phyloP scores from a whole-genome alignment of 345 rosid genomes.

The Pseudoturritis turrita region DNA sequence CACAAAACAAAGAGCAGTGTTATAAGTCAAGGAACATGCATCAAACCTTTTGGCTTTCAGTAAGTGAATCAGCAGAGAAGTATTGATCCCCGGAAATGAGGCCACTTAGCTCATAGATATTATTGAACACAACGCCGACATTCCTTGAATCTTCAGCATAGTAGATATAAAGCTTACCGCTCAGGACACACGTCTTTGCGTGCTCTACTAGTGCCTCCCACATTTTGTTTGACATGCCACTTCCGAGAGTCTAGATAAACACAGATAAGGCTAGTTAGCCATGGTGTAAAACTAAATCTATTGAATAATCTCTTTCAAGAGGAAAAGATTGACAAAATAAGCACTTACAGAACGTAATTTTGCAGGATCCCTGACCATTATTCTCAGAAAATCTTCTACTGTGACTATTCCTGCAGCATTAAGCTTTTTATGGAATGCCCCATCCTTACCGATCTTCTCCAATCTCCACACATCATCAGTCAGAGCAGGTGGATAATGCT shows the following conservation, averaged over 20 bases:
- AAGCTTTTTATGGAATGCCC: conserved; percentile 92
- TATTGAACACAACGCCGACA: conserved; percentile 79
- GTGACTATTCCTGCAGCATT: conserved; percentile 37
- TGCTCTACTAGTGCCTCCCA: conserved; percentile 97
- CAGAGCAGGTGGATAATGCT: conserved; percentile 92
- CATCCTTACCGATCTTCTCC: conserved; percentile 99
- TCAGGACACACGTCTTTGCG: conserved; percentile 88
- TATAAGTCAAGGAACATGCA: conserved; percentile 6
- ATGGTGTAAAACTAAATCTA: neutral
- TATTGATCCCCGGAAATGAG: conserved; percentile 87
- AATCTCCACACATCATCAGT: conserved; percentile 93
- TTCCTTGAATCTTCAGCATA: conserved; percentile 79
- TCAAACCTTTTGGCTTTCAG: conserved; percentile 86
- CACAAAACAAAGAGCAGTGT: neutral
- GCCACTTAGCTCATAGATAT: conserved; percentile 80
- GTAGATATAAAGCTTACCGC: conserved; percentile 79
- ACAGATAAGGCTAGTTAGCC: conserved; percentile 24
- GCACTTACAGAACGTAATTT: conserved; percentile 75
- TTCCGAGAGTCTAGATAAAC: conserved; percentile 74
- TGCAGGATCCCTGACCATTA: conserved; percentile 64
- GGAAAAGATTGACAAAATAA: conserved; percentile 2
- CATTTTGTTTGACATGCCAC: conserved; percentile 99
- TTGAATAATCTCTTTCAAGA: conserved; percentile 8
- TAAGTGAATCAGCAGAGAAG: conserved; percentile 69
- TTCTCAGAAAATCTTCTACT: conserved; percentile 84